Evolutionary conservation across 257 asterid species (phyloP).

Genomic region (Vinca minor): DNA sequence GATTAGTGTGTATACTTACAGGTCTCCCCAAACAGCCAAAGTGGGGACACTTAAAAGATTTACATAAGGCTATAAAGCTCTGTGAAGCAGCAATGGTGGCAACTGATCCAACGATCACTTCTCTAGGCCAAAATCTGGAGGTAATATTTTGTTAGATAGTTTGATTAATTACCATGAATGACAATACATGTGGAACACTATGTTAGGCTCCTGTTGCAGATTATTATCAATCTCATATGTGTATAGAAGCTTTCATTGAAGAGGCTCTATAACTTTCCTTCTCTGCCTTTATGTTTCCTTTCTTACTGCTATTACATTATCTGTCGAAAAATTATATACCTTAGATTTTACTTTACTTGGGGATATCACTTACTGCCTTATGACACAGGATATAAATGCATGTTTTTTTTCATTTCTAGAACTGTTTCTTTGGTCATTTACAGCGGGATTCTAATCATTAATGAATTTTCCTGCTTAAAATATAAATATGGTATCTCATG

Average conservation of each 20-base stretch:
- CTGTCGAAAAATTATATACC: too few species aligned
- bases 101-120: conserved; percentile 57
- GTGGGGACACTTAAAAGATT: conserved; percentile 79
- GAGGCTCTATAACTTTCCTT: background rate
- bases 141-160: conserved; percentile 18
- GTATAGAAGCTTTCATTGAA: background rate
- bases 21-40: conserved; percentile 72
- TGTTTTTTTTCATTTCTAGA: background rate
- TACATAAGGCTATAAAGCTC: conserved; percentile 73
- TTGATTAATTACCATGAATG: background rate
- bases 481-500: background rate
- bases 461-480: background rate
- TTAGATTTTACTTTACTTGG: background rate
- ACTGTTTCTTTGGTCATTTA: background rate
- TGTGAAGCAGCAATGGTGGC: conserved; percentile 79
- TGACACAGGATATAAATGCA: too few species aligned
- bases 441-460: background rate
- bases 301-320: too few species aligned
- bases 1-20: conserved; percentile 8
- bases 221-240: too few species aligned
- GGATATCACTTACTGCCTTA: background rate
- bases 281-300: background rate
- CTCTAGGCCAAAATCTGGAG: conserved; percentile 62
- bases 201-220: too few species aligned
- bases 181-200: background rate